Conservation (phyloP, 2,329 filamentous ascomycete species). For the Periglandula ipomoeae region DNA sequence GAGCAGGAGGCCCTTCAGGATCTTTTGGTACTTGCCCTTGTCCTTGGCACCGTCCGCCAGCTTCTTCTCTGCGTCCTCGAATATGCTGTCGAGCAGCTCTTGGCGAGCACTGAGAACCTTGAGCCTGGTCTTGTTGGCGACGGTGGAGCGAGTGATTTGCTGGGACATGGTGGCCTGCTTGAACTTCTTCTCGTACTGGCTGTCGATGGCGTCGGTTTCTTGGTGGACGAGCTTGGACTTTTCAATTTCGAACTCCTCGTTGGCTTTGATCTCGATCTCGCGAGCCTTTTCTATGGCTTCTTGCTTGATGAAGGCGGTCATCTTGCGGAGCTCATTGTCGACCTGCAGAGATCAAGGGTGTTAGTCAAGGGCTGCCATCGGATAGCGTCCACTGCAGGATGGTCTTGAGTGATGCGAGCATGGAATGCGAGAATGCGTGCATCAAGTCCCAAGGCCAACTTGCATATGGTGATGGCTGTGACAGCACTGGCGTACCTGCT, state of each 20-base stretch:
- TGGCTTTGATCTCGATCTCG: conserved; percentile 96
- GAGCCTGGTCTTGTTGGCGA: conserved; percentile 92
- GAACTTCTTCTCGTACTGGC: conserved; percentile 95
- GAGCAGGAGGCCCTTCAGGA: conserved; percentile 73
- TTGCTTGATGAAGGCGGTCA: conserved; percentile 99
- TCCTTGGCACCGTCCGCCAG: conserved; percentile 58
- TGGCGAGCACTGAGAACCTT: conserved; percentile 80
- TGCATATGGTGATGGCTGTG: conserved; percentile 9
- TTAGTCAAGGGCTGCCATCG: background rate
- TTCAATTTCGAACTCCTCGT: conserved; percentile 98
- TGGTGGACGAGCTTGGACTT: conserved; percentile 97
- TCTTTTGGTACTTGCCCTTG: conserved; percentile 62
- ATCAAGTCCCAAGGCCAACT: conserved; percentile 11
- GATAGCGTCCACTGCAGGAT: background rate
- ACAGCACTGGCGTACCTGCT: conserved; percentile 58
- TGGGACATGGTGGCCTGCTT: conserved; percentile 97
- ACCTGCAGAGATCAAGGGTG: conserved; percentile 49
- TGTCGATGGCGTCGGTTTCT: conserved; percentile 88
- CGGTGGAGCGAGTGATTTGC: conserved; percentile 94
- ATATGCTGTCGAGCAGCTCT: conserved; percentile 83
- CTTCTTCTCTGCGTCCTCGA: conserved; percentile 68
- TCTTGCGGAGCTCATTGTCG: conserved; percentile 97
- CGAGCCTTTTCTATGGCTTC: conserved; percentile 94
- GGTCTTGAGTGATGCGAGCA: background rate
- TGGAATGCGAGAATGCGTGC: conserved; percentile 9